phyloP scores from a whole-genome alignment of 169 alveolate genomes.

The Plasmodium malariae region DNA sequence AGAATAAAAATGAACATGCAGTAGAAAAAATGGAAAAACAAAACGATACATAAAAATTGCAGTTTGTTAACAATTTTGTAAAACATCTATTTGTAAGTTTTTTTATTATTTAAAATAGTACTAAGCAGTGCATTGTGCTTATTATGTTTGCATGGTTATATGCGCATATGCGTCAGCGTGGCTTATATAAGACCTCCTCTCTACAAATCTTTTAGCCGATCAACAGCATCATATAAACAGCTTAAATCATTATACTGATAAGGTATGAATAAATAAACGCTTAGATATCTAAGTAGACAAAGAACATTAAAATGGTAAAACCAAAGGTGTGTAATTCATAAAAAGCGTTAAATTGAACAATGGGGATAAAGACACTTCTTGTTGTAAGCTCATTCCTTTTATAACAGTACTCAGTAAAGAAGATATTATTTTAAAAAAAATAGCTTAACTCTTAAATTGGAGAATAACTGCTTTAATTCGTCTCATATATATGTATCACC shows the following conservation, averaged over 20 bases:
- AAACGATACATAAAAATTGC: too few species aligned
- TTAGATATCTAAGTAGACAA: conserved; percentile 13
- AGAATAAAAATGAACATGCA: too few species aligned
- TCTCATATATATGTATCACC: neutral
- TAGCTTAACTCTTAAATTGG: neutral
- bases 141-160: too few species aligned
- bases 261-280: conserved; percentile 58
- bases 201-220: too few species aligned
- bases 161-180: too few species aligned
- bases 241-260: conserved; percentile 26
- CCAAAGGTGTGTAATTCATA: conserved; percentile 41
- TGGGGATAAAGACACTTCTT: conserved; percentile 21
- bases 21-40: too few species aligned
- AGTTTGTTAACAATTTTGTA: too few species aligned
- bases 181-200: too few species aligned
- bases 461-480: neutral
- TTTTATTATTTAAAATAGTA: too few species aligned
- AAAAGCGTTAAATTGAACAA: conserved; percentile 10
- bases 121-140: too few species aligned
- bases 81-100: too few species aligned
- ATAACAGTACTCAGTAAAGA: conserved; percentile 34
- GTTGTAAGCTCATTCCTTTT: conserved; percentile 46
- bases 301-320: conserved; percentile 8
- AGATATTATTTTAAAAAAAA: conserved; percentile 13
- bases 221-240: conserved; percentile 9